A percentile compares a stretch with the other conserved stretches of the same genome.
phyloP scores from a whole-genome alignment of 805 yeast genomes.

The Yamadazyma tumulicola region DNA sequence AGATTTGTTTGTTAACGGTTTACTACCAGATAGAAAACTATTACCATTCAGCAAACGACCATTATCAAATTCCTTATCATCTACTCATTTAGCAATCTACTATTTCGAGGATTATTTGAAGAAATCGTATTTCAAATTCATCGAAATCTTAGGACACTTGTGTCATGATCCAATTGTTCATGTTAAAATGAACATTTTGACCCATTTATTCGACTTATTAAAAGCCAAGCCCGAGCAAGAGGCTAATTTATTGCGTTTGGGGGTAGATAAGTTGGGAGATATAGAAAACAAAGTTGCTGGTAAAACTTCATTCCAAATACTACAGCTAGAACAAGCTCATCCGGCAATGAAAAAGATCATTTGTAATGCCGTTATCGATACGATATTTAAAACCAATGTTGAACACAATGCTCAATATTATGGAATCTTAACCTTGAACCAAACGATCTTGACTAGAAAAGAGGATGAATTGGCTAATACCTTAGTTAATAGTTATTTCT shows the following conservation, averaged over 20 bases:
- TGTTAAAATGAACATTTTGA: constrained; percentile 73
- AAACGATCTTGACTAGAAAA: constrained; percentile 77
- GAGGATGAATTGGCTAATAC: constrained; percentile 82
- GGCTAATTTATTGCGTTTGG: constrained; percentile 80
- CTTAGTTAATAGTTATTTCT: constrained; percentile 79
- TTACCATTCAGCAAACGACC: constrained; percentile 73
- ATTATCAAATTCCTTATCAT: constrained; percentile 39
- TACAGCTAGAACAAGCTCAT: constrained; percentile 82
- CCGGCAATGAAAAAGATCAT: constrained; percentile 92
- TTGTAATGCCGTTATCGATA: constrained; percentile 75
- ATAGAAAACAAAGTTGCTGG: constrained; percentile 87
- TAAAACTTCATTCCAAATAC: constrained; percentile 75
- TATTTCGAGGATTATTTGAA: constrained; percentile 91
- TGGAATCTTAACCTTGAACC: constrained; percentile 83
- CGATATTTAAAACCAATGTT: constrained; percentile 62
- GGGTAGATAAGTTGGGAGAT: constrained; percentile 94
- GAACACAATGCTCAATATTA: constrained; percentile 90
- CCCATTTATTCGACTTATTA: constrained; percentile 75
- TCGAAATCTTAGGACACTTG: constrained; percentile 72
- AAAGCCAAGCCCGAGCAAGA: constrained; percentile 95
- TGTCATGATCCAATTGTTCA: constrained; percentile 90
- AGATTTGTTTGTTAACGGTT: constrained; percentile 81
- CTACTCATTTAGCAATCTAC: constrained; percentile 61
- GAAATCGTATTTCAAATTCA: constrained; percentile 65
- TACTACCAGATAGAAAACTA: constrained; percentile 83